Base-by-base conservation (phyloP, 2,329 filamentous ascomycete species). In the Fusarium falciforme region DNA sequence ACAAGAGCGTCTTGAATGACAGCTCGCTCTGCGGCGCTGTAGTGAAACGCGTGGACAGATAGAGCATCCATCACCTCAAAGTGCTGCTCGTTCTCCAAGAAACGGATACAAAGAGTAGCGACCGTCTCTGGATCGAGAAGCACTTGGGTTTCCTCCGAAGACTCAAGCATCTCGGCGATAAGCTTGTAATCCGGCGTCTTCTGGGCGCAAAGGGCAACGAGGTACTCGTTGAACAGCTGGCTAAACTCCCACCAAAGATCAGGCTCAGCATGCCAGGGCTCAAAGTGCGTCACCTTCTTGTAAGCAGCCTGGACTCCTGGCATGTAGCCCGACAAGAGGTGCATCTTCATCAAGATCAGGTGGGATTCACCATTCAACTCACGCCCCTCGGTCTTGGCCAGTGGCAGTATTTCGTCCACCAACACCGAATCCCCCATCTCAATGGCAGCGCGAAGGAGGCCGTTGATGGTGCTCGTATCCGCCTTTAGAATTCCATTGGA, bases 21-120 rank as follows among this genome's bases (percentile, higher is more conserved):
- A 9, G 86, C 86, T 68, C 95, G 91, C 79, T 97, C 93, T 14
- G 88, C 85, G 27, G 91, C 87, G 54, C 93, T 93, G 80, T 91
- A 94, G 65, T 92, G 89, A 74, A 91, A 90, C 6, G 91, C 89
- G 75, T 96, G 92, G 6, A 92, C 88, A 27, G 95, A 94, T 17
- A 98, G 88, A 0, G 97, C 88, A 79, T 97, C 94, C 71, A 94
- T 92, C 6, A 94, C 91, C 70, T 97, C 94, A 72, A 92, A 90
- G 49, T 91, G 88, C 79, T 97, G 93, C 77, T 94, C 93, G 44
- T 93, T 91, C 70, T 90, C 88, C 12, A 98, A 87, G 75, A 97
- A 93, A 47, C 93, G 86, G 52, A 92, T 86, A 68, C 92, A 93
- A n/a, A 98, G 86, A 0, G 90, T 88, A 8, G 92, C 90, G 1